phyloP scores from a whole-genome alignment of 2,329 filamentous ascomycete species.

The Fusarium goolgardi region DNA sequence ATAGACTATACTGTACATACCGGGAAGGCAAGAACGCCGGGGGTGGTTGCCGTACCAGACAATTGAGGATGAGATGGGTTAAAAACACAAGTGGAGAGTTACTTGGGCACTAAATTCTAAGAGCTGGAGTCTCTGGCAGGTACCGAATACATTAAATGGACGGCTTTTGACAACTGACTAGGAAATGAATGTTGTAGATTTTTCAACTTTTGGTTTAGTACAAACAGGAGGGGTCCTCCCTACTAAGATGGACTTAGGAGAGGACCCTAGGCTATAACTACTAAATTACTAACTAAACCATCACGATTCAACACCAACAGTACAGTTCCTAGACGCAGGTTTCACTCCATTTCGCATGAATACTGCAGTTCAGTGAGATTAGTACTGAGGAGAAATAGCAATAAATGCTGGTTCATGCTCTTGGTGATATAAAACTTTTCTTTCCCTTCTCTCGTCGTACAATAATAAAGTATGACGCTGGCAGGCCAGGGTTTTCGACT shows the following conservation, averaged over 20 bases:
- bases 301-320: conserved; percentile 2
- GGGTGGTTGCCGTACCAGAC: conserved; percentile 5
- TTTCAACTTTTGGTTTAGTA: conserved; percentile 6
- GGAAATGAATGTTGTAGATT: conserved; percentile 22
- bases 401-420: neutral
- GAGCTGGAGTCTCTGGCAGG: conserved; percentile 7
- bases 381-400: neutral
- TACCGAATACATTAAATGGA: conserved; percentile 33
- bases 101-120: neutral
- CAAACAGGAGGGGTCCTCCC: conserved; percentile 20
- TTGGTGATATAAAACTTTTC: conserved; percentile 15
- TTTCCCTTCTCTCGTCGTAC: neutral
- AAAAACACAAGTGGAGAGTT: conserved; percentile 1
- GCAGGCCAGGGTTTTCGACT: conserved; percentile 21
- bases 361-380: neutral
- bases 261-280: conserved; percentile 36
- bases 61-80: neutral
- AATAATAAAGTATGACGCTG: conserved; percentile 36
- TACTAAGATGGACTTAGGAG: conserved; percentile 10
- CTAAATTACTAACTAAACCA: neutral
- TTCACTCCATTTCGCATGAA: neutral
- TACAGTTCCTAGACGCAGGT: neutral
- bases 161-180: conserved; percentile 6
- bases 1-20: neutral
- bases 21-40: neutral